Evolutionary conservation across 2,329 filamentous ascomycete genomes (phyloP).

Genomic region (Paradendryphiella salina): DNA sequence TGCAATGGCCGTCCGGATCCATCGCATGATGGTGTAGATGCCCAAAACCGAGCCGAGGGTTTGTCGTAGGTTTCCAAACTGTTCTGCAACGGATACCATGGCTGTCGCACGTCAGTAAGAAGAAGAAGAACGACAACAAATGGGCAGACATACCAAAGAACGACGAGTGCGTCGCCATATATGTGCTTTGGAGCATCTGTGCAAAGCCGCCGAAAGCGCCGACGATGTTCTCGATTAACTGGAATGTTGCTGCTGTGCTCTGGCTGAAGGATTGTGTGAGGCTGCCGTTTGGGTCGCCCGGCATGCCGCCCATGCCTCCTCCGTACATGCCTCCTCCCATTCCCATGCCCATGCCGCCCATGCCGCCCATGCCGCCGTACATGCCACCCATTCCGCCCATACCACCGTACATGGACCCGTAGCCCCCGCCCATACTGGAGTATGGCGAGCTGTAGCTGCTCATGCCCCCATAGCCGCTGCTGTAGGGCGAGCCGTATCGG

Average conservation of each 20-base stretch:
- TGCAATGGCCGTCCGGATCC: constrained; percentile 87
- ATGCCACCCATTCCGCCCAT: constrained; percentile 48
- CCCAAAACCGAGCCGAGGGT: constrained; percentile 91
- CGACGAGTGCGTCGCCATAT: constrained; percentile 98
- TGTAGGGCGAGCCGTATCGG: constrained; percentile 56
- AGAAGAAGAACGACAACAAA: neutral
- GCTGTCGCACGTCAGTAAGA: constrained; percentile 53
- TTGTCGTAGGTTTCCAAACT: constrained; percentile 90
- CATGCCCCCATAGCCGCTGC: constrained; percentile 54
- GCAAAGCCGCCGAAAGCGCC: constrained; percentile 96
- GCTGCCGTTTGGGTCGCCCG: constrained; percentile 78
- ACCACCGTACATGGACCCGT: constrained; percentile 48
- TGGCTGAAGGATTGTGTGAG: constrained; percentile 94
- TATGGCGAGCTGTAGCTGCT: constrained; percentile 60
- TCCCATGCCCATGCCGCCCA: constrained; percentile 43
- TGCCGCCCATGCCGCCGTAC: constrained; percentile 41
- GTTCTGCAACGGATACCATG: constrained; percentile 97
- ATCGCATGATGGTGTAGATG: constrained; percentile 93
- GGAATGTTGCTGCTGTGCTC: constrained; percentile 94
- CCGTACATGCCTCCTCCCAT: constrained; percentile 54
- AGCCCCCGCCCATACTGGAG: constrained; percentile 54
- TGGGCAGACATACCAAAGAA: constrained; percentile 77
- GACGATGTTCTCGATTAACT: constrained; percentile 96
- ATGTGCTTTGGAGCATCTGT: constrained; percentile 99
- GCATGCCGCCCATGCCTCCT: constrained; percentile 53